Evolutionary conservation across 208 protist species (phyloP).

Genomic region (Angomonas desouzai): DNA sequence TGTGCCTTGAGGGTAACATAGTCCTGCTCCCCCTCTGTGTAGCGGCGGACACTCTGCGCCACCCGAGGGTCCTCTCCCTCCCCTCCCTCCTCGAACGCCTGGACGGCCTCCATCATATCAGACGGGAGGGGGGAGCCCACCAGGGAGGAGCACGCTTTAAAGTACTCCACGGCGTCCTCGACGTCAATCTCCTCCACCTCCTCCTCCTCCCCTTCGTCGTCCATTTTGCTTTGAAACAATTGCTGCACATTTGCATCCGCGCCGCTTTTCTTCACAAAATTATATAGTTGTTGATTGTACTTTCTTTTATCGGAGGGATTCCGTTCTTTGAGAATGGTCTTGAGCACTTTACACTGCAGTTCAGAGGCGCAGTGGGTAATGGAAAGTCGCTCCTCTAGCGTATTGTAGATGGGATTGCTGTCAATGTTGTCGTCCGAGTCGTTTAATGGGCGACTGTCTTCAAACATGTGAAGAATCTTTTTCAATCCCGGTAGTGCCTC

Average conservation of each 20-base stretch:
- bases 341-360: not conserved
- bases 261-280: not conserved
- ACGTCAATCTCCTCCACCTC: conserved; percentile 19
- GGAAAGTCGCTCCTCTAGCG: conserved; percentile 1
- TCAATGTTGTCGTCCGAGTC: not conserved
- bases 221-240: not conserved
- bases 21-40: not conserved
- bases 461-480: not conserved
- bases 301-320: not conserved
- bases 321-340: not conserved
- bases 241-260: not conserved
- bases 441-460: not conserved
- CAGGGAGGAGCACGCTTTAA: conserved; percentile 28
- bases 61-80: not conserved
- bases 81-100: conserved; percentile 7
- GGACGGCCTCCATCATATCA: conserved; percentile 14
- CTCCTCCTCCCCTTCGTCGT: conserved; percentile 14
- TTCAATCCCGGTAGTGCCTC: not conserved
- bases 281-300: not conserved
- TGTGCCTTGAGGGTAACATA: not conserved
- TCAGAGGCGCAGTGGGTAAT: not conserved
- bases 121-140: conserved; percentile 11
- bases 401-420: not conserved
- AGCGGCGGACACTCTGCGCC: not conserved
- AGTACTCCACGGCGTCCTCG: conserved; percentile 12